Conservation (phyloP, 2,329 filamentous ascomycete species). For the Apiospora hydei region DNA sequence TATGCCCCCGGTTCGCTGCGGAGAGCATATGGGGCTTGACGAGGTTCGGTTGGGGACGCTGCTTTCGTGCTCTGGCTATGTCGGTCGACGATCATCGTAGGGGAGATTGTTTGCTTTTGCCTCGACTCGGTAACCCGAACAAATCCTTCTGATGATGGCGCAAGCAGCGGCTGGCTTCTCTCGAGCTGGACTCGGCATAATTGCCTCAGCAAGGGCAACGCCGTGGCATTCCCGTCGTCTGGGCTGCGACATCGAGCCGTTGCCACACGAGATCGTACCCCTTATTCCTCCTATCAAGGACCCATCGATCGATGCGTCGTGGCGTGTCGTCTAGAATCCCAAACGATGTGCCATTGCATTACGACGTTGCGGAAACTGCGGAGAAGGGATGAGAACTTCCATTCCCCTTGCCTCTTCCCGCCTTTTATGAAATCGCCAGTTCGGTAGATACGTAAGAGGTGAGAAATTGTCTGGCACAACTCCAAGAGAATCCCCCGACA, state of each 20-base stretch:
- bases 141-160: neutral
- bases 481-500: neutral
- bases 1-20: neutral
- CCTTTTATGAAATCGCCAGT: neutral
- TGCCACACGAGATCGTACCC: neutral
- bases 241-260: neutral
- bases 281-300: neutral
- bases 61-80: neutral
- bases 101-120: neutral
- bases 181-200: neutral
- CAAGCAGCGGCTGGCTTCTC: neutral
- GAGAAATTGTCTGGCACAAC: neutral
- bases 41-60: neutral
- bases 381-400: neutral
- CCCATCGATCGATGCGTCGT: neutral
- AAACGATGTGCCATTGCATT: neutral
- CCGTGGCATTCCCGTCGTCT: neutral
- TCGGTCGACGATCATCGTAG: neutral
- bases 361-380: conserved; percentile 8
- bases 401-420: neutral
- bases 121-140: neutral
- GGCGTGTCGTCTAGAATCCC: neutral
- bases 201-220: neutral
- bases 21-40: neutral
- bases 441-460: neutral